phyloP scores from a whole-genome alignment of 202 grass and related monocot species.

The Bolboschoenoplectus hybrid region DNA sequence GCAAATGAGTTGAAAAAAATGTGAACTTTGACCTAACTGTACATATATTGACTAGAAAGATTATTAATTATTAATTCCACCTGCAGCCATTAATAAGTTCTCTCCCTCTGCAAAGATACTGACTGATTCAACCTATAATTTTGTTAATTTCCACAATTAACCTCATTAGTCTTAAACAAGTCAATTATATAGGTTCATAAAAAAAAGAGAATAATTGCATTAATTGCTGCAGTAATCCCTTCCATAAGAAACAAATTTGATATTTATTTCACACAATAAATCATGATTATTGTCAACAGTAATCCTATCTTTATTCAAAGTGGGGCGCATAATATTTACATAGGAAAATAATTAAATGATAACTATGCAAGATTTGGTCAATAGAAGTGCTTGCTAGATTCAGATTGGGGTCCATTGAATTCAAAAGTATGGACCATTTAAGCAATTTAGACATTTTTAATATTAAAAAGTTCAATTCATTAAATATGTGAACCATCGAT shows the following conservation, averaged over 20 bases:
- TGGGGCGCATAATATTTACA: background rate
- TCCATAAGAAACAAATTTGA: background rate
- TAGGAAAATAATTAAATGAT: too few species aligned
- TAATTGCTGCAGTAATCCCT: background rate
- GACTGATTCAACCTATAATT: slow-evolving; percentile 1
- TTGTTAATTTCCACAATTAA: background rate
- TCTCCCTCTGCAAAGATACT: background rate
- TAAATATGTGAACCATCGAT: background rate
- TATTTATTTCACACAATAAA: background rate
- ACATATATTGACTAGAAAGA: background rate
- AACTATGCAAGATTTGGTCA: background rate
- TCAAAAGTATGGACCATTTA: background rate
- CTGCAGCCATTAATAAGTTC: background rate
- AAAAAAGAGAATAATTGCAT: background rate
- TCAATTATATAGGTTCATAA: background rate
- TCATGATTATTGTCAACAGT: background rate
- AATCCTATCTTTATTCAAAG: background rate
- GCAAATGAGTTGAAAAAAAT: background rate
- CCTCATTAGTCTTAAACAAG: slow-evolving; percentile 7
- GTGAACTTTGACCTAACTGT: background rate
- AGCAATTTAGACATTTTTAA: background rate
- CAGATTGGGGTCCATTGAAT: slow-evolving; percentile 10
- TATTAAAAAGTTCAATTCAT: background rate
- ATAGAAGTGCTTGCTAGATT: background rate
- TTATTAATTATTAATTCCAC: background rate